Conservation (phyloP, 169 alveolate genomes). For the Eimeria tenella region DNA sequence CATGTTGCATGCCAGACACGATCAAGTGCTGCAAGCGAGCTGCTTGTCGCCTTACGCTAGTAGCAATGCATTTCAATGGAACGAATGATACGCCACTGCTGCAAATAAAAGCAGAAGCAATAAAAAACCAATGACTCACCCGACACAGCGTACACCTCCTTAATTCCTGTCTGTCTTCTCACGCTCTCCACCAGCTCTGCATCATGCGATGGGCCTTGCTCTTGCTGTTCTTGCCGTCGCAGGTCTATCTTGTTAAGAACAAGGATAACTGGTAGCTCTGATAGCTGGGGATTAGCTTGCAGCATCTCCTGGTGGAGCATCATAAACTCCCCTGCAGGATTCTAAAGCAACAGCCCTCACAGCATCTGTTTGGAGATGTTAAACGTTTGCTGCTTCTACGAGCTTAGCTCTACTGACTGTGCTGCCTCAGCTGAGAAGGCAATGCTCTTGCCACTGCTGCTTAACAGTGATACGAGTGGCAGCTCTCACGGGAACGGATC, state of each 20-base stretch:
- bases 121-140: not conserved
- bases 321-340: conserved; percentile 39
- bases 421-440: not conserved
- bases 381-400: not conserved
- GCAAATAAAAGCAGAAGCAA: conserved; percentile 28
- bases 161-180: conserved; percentile 40
- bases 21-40: too few species aligned
- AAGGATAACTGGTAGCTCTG: conserved; percentile 44
- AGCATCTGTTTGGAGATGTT: not conserved
- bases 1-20: too few species aligned
- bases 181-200: conserved; percentile 40
- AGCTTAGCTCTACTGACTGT: not conserved
- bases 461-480: not conserved
- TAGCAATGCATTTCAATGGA: too few species aligned
- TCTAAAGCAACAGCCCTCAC: conserved; percentile 9
- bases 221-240: not conserved
- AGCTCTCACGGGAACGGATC: conserved; percentile 58
- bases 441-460: not conserved
- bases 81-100: too few species aligned
- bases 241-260: conserved; percentile 47
- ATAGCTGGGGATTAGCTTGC: conserved; percentile 42
- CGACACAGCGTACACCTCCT: conserved; percentile 54
- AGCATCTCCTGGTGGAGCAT: conserved; percentile 43
- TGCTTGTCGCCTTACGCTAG: too few species aligned
- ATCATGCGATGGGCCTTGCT: not conserved